A percentile compares a stretch with the other conserved stretches of the same genome.
These are phyloP conservation scores for Angophora floribunda DNA, from an alignment of 345 rosid species.

Conservation along the genomic window DNA sequence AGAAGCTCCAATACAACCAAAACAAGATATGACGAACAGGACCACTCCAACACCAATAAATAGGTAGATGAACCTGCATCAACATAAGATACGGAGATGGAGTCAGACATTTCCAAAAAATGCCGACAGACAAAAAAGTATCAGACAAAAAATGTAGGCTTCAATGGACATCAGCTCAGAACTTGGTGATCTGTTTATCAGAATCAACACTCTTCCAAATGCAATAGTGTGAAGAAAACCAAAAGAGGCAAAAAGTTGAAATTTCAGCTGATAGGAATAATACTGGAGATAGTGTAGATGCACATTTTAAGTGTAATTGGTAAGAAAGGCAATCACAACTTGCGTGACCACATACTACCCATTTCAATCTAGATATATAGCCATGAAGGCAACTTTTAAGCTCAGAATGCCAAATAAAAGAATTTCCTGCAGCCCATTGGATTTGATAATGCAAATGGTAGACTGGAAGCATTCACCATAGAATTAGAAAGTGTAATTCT, in stretches of 20 bases:
- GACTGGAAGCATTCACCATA: background rate
- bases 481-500: background rate
- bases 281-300: background rate
- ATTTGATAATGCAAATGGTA: background rate
- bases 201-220: background rate
- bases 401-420: background rate
- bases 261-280: background rate
- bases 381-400: background rate
- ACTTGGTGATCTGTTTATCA: background rate
- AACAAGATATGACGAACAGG: conserved; percentile 79
- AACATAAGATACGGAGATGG: background rate
- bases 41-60: conserved; percentile 80
- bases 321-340: background rate
- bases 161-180: background rate
- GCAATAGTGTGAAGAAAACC: background rate
- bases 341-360: background rate
- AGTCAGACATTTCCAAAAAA: background rate
- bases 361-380: background rate
- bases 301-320: background rate
- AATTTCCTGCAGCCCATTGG: background rate
- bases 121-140: conserved; percentile 2
- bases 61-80: conserved; percentile 85
- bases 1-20: conserved; percentile 78
- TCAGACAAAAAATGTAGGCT: background rate
- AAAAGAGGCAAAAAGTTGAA: background rate